Percentiles rank a stretch among this genome's conserved stretches.
Conservation (phyloP, 805 yeast species). For the Phaffomyces thermotolerans region DNA sequence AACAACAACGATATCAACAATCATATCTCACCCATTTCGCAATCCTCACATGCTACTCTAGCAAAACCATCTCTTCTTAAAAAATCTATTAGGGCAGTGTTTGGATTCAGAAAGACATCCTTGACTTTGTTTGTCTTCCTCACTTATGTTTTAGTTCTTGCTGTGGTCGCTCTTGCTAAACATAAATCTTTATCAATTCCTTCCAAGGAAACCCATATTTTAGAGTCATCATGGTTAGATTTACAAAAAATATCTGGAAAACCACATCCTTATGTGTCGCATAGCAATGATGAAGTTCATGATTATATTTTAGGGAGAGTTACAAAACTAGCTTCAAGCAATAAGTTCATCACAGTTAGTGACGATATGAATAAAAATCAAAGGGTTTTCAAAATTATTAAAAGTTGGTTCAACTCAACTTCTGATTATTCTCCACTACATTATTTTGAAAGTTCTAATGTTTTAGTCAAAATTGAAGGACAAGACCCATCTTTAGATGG, state of each 20-base stretch:
- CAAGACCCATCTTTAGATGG: slow-evolving; percentile 51
- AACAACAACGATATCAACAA: no score
- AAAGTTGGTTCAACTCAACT: slow-evolving; percentile 37
- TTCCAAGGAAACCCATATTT: slow-evolving; percentile 29
- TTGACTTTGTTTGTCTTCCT: slow-evolving; percentile 48
- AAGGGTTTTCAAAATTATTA: slow-evolving; percentile 44
- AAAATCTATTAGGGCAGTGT: slow-evolving; percentile 37
- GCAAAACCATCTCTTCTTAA: slow-evolving; percentile 7
- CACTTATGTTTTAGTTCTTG: slow-evolving; percentile 37
- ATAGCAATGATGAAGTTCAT: slow-evolving; percentile 70
- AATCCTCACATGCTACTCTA: no score
- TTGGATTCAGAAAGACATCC: slow-evolving; percentile 70
- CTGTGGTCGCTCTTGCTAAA: slow-evolving; percentile 33
- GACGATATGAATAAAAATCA: slow-evolving; percentile 31
- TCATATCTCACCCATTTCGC: no score
- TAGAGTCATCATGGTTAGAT: slow-evolving; percentile 55
- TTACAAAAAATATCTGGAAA: slow-evolving; percentile 58
- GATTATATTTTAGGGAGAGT: slow-evolving; percentile 49
- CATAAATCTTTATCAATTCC: slow-evolving; percentile 39
- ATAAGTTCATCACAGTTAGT: slow-evolving; percentile 25
- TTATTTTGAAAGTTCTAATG: slow-evolving; percentile 79
- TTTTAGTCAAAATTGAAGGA: slow-evolving; percentile 73
- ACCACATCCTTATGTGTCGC: slow-evolving; percentile 76
- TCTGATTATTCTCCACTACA: slow-evolving; percentile 41
- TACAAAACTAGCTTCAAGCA: slow-evolving; percentile 23